Evolutionary conservation across 148 eudicot species (phyloP), one percentile per base, ranked within the genome.

Genomic region (Selenicereus undatus): DNA sequence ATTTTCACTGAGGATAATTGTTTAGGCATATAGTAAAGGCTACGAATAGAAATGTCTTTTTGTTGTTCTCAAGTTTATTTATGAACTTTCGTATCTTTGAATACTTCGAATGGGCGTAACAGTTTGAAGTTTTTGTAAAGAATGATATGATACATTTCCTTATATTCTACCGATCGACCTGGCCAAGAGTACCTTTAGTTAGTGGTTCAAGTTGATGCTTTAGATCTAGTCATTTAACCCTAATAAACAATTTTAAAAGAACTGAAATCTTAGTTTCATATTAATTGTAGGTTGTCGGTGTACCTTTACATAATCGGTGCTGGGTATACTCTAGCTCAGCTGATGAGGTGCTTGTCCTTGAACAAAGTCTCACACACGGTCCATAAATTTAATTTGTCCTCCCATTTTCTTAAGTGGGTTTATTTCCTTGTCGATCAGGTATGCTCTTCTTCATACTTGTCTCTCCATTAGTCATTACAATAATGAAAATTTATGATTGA

Each of bases 381-480:
- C 10, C 35, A 51, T 26, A 16, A 52, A 3, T 76, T 51, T 11
- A 39, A 32, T 21, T 27, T 22, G 39, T 60, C 81, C n/a, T 56
- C 76, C 78, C 81, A 26, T 60, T 45, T 52, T 54, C 42, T 80
- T 17, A 86, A 86, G 22, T 86, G 90, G 90, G 26, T 79, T 66
- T 58, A 64, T 75, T 86, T 82, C 76, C 80, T 88, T 64, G 68
- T 88, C 12, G 92, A 89, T 73, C 96, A 92, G 93, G 96, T 92
- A 85, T 17, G 79, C 39, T 24, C 7, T 71, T 20, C 1, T 5
- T n/a, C 18, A 56, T 50, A n/a, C n/a, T 50, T 26, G 18, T 76
- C 9, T 65, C 10, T 10, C n/a, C n/a, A n/a, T n/a, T n/a, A n/a
- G n/a, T 36, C 20, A 16, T 20, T 54, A 3, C 32, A 43, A 2